Percentiles rank a stretch among this genome's conserved stretches.
These are phyloP conservation scores for Tilletia setariae DNA, from an alignment of 1,284 basidiomycete genomes.

Conservation along the genomic window DNA sequence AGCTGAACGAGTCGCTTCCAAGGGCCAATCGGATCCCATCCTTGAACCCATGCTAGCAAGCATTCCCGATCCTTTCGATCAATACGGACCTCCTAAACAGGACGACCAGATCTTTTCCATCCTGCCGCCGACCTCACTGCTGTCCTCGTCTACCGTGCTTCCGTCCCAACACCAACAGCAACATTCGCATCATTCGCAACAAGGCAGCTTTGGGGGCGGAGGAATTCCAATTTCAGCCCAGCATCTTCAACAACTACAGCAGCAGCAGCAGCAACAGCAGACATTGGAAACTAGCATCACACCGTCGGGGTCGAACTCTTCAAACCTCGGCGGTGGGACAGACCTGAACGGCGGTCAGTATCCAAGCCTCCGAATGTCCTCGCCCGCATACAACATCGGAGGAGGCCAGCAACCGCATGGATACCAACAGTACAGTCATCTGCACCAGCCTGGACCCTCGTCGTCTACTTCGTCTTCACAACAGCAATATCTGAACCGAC, in stretches of 20 bases:
- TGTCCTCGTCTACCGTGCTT: slow-evolving; percentile 9
- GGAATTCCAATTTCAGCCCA: background rate
- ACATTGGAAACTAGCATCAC: background rate
- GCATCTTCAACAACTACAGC: background rate
- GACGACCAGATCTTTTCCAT: slow-evolving; percentile 92
- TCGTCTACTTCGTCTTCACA: background rate
- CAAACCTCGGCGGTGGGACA: too few relatives aligned
- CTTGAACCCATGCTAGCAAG: slow-evolving; percentile 84
- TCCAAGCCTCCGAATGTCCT: too few relatives aligned
- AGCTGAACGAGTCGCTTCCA: slow-evolving; percentile 73
- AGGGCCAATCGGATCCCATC: slow-evolving; percentile 78
- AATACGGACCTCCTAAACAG: slow-evolving; percentile 79
- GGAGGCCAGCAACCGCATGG: too few relatives aligned
- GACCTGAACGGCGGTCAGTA: too few relatives aligned
- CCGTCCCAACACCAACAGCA: background rate
- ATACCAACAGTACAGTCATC: too few relatives aligned
- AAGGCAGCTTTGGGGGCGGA: background rate
- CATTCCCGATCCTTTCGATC: slow-evolving; percentile 87
- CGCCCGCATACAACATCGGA: too few relatives aligned
- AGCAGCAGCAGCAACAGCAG: background rate
- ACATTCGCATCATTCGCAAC: too few relatives aligned
- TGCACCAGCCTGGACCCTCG: too few relatives aligned
- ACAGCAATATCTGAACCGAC: background rate
- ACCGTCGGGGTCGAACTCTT: too few relatives aligned
- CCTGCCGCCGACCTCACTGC: slow-evolving; percentile 29